These are phyloP conservation scores for Mortierella sp. DNA, from an alignment of 371 early-diverging fungal genomes.

Conservation along the genomic window DNA sequence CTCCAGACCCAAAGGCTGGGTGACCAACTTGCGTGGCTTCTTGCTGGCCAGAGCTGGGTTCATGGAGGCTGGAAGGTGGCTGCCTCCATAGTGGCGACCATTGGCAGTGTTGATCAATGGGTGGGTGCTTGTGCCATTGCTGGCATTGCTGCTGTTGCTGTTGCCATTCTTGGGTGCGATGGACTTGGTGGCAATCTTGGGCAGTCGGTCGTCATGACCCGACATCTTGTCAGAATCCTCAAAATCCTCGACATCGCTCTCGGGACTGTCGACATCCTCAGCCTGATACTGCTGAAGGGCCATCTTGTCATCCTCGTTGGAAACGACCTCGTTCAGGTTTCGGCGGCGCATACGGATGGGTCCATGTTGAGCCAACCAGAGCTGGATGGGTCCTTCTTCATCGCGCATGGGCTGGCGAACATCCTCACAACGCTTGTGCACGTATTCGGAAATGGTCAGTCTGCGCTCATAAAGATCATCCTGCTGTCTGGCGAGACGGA, in stretches of 20 bases:
- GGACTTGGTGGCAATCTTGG: conserved; percentile 47
- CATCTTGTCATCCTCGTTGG: conserved; percentile 8
- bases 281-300: conserved; percentile 4
- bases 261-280: conserved; percentile 7
- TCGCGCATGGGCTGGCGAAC: conserved; percentile 49
- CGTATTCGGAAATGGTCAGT: conserved; percentile 46
- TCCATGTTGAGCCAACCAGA: conserved; percentile 55
- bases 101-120: conserved; percentile 22
- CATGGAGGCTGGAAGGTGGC: conserved; percentile 46
- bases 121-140: background rate
- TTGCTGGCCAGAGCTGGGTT: conserved; percentile 15
- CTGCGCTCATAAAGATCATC: conserved; percentile 47
- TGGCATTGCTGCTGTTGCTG: background rate
- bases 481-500: conserved; percentile 30
- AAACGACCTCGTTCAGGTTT: conserved; percentile 20
- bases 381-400: conserved; percentile 51
- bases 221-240: conserved; percentile 3
- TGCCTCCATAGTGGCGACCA: conserved; percentile 50
- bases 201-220: conserved; percentile 29
- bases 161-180: conserved; percentile 7
- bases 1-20: conserved; percentile 39
- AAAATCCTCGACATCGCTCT: conserved; percentile 14
- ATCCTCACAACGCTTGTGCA: conserved; percentile 53
- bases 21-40: conserved; percentile 31
- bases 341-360: conserved; percentile 51